Evolutionary conservation across 305 asterid species (phyloP), one percentile per base, ranked within the genome.

Genomic region (Ilex paraguariensis): DNA sequence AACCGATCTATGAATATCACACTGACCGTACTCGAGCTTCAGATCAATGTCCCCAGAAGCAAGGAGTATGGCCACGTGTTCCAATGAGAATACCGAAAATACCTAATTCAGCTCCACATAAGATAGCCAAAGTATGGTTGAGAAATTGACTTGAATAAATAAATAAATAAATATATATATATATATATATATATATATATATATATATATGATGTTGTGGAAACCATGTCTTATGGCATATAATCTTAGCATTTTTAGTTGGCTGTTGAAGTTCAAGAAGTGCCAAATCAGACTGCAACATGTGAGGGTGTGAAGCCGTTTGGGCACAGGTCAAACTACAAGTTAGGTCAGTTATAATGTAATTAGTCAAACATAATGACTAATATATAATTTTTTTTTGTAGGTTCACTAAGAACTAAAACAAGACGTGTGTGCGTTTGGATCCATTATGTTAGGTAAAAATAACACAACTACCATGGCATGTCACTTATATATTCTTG

Each of bases 401-500:
- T 39, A 54, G 63, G 44, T 57, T 5, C 6, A 4, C 9, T 5
- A 36, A 5, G 6, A 36, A 36, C 3, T 33, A 51, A 7, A 30
- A 12, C 2, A 1, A 2, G 46, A 12, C 11, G 5, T 14, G 17
- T 13, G 54, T 42, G 56, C 48, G 0, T 55, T 51, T 60, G 13
- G 61, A 62, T 36, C 70, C 36, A 45, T 32, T 31, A n/a, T 70
- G 66, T 60, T 62, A 49, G 70, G 50, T 32, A 65, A 44, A 2
- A 21, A 21, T 21, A 1, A 21, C 28, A 21, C 28, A 21, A 21
- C 28, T 21, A 21, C 28, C 2, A 21, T 21, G 28, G 1, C 28
- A 21, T 21, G 28, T 21, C 21, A 0, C 21, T 17, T 21, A 21
- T 21, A 21, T 21, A 21, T 21, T 21, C 1, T 21, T 2, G 28